phyloP scores from a whole-genome alignment of 495 filamentous ascomycete species.

The Terfezia boudieri region DNA sequence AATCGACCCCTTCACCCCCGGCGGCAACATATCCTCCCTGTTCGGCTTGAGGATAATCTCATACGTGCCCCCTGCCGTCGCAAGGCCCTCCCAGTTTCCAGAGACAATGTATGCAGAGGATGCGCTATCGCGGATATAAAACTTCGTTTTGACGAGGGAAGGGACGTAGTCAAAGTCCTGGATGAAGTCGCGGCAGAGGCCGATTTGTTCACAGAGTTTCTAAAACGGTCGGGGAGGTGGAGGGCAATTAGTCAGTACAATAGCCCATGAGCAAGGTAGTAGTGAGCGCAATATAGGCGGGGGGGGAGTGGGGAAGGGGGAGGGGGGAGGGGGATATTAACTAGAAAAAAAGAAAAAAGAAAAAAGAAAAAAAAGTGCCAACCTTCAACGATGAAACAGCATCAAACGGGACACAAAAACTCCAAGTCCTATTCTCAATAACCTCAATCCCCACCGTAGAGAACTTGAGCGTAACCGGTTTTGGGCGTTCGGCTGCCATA shows the following conservation, averaged over 20 bases:
- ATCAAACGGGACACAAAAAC: neutral
- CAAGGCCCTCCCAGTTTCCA: neutral
- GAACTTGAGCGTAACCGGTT: neutral
- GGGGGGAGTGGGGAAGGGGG: neutral
- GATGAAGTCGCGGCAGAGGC: neutral
- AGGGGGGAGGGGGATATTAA: neutral
- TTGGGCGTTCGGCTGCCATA: neutral
- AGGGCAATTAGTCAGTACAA: too few species aligned
- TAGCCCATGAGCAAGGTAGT: neutral
- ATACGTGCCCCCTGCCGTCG: neutral
- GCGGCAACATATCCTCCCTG: neutral
- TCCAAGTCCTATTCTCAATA: neutral
- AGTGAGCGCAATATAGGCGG: too few species aligned
- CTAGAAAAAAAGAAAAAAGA: neutral
- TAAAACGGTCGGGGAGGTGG: neutral
- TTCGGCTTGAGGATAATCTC: neutral
- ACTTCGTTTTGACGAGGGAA: neutral
- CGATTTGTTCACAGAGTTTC: neutral
- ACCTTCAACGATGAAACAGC: neutral
- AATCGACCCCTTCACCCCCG: neutral
- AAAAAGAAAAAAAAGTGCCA: neutral
- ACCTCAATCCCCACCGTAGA: neutral
- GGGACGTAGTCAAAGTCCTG: neutral
- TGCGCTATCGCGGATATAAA: neutral
- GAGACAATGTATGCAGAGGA: neutral